A percentile compares a stretch with the other conserved stretches of the same genome.
Conservation (phyloP, 805 yeast genomes). For the Tetrapisispora namnaoensis region DNA sequence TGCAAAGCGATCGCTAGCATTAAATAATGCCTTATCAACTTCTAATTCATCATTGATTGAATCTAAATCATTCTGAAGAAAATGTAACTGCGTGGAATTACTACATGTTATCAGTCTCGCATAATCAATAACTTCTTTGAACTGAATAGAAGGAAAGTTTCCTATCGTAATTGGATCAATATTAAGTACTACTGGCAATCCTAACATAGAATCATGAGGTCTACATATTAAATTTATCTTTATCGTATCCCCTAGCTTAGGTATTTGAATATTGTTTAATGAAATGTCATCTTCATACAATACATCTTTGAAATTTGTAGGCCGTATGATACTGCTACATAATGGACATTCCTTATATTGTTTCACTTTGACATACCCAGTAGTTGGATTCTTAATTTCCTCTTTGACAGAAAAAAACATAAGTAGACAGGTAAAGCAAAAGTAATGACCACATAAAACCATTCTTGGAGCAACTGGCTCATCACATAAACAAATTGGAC, state of each 20-base stretch:
- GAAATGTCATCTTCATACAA: conserved; percentile 32
- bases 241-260: conserved; percentile 44
- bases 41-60: conserved; percentile 42
- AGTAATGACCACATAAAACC: conserved; percentile 89
- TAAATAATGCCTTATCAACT: conserved; percentile 50
- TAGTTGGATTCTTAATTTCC: conserved; percentile 29
- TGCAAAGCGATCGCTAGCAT: conserved; percentile 48
- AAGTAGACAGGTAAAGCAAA: conserved; percentile 75
- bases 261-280: conserved; percentile 21
- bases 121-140: conserved; percentile 36
- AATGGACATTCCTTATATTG: conserved; percentile 70
- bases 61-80: conserved; percentile 51
- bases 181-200: conserved; percentile 42
- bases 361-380: conserved; percentile 29
- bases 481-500: conserved; percentile 87
- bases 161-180: conserved; percentile 32
- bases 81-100: conserved; percentile 39
- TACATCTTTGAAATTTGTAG: conserved; percentile 58
- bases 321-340: conserved; percentile 50
- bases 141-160: conserved; percentile 48
- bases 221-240: conserved; percentile 57
- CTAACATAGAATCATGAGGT: conserved; percentile 35
- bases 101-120: conserved; percentile 67
- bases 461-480: conserved; percentile 87
- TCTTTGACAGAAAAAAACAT: conserved; percentile 49